These are phyloP conservation scores for Chara braunii DNA, from an alignment of 139 green algal species.

Conservation along the genomic window DNA sequence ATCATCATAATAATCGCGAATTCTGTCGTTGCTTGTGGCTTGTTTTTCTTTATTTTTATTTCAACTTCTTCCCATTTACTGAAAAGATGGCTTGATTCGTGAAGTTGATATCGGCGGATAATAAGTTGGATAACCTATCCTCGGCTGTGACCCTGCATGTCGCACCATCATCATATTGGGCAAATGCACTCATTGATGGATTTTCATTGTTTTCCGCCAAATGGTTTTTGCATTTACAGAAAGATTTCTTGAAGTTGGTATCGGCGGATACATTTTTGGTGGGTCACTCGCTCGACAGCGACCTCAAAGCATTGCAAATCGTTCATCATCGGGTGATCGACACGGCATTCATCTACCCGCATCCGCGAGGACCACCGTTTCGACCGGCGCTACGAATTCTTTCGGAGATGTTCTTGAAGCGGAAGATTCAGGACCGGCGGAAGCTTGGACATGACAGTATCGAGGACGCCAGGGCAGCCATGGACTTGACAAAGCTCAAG, in stretches of 20 bases:
- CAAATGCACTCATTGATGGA: not conserved
- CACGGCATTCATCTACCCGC: constrained; percentile 70
- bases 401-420: constrained; percentile 54
- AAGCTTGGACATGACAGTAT: constrained; percentile 64
- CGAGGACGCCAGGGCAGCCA: constrained; percentile 64
- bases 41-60: not conserved
- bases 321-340: constrained; percentile 64
- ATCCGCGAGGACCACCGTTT: constrained; percentile 66
- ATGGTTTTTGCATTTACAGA: not conserved
- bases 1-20: too few relatives aligned
- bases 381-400: constrained; percentile 57
- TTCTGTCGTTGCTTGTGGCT: too few relatives aligned
- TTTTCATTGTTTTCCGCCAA: not conserved
- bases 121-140: not conserved
- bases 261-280: constrained; percentile 67
- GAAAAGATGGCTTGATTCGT: not conserved
- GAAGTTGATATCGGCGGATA: not conserved
- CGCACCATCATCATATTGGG: not conserved
- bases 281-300: constrained; percentile 86
- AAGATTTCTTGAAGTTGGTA: constrained; percentile 46
- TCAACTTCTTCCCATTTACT: not conserved
- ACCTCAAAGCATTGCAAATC: constrained; percentile 61
- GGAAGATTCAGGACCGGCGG: constrained; percentile 59
- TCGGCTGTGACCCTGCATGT: not conserved
- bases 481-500: constrained; percentile 82